These are phyloP conservation scores for Stylosanthes scabra DNA, from an alignment of 331 rosid genomes.

Conservation along the genomic window DNA sequence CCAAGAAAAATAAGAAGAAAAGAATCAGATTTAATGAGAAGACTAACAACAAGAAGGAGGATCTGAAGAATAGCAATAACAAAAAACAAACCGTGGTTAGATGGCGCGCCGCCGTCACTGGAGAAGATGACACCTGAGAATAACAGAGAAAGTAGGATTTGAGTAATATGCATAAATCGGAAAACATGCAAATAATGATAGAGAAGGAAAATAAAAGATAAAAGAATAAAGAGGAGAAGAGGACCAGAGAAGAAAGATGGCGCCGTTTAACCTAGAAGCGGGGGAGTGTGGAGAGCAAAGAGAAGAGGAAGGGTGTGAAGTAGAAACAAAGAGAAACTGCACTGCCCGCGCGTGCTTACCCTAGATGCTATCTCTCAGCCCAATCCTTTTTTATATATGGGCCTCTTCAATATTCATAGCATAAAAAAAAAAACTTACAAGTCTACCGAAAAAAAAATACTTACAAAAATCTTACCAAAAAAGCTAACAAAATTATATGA, in stretches of 20 bases:
- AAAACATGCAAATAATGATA: neutral
- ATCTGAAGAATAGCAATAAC: neutral
- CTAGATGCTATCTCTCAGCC: constrained; percentile 29
- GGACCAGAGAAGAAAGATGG: constrained; percentile 6
- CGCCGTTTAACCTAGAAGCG: no score
- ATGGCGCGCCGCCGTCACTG: neutral
- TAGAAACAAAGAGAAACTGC: no score
- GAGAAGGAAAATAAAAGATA: neutral
- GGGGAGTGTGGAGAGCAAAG: no score
- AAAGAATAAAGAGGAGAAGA: neutral
- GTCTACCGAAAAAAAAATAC: no score
- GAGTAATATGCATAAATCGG: neutral
- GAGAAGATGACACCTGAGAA: neutral
- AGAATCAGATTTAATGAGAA: neutral
- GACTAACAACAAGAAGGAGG: constrained; percentile 9
- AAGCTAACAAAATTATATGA: no score
- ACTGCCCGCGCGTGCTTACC: constrained; percentile 32
- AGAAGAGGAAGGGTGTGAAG: no score
- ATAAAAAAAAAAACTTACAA: no score
- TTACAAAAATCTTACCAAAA: no score
- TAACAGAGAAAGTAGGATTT: neutral
- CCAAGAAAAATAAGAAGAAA: no score
- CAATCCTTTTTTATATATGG: neutral
- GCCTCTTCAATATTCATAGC: neutral
- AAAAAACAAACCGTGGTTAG: neutral